Base-by-base conservation (phyloP, 2,329 filamentous ascomycete genomes). In the Penicillium sp. region DNA sequence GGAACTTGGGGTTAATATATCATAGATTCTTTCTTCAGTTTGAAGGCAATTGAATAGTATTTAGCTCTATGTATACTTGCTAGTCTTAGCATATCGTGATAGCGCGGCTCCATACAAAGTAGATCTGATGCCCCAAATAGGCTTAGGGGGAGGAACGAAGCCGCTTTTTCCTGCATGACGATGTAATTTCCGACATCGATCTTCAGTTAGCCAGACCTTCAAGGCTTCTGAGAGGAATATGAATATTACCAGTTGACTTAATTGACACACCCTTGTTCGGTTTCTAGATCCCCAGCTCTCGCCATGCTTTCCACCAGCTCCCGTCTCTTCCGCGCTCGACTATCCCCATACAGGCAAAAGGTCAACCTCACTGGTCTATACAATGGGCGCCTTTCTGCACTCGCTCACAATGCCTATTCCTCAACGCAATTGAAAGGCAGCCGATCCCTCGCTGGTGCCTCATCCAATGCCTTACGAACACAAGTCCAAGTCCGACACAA, bases 121-220 rank as follows among this genome's bases (percentile, higher is more conserved):
- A 49, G 56, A 49, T 33, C 48, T 23, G 41, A 40, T 39, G 27
- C 11, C 58, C 57, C 29, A 52, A 60, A 50, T 53, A 50, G 59
- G 57, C 53, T 61, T 61, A 61, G 59, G 43, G 13, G 36, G 21
- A 55, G 47, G 38, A 45, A 45, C 31, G 3, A 23, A 29, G 23
- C 46, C 49, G 46, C 56, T 58, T 61, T 54, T 48, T 46, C 33
- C 53, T 54, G 40, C 41, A 51, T 55, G 51, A 43, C 51, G 34
- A 51, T 44, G 34, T 50, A 34, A 46, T 25, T 38, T 21, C 27
- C 40, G 40, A 45, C 33, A 27, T 31, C 38, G n/a, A 34, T 38
- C 25, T 45, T 53, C 29, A 16, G 15, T 29, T 36, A 34, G 21
- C 34, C 47, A 50, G 40, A 52, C 40, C 39, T 36, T 16, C 0